Base-by-base conservation (phyloP, 2,329 filamentous ascomycete species). In the Hypoxylon sp. region DNA sequence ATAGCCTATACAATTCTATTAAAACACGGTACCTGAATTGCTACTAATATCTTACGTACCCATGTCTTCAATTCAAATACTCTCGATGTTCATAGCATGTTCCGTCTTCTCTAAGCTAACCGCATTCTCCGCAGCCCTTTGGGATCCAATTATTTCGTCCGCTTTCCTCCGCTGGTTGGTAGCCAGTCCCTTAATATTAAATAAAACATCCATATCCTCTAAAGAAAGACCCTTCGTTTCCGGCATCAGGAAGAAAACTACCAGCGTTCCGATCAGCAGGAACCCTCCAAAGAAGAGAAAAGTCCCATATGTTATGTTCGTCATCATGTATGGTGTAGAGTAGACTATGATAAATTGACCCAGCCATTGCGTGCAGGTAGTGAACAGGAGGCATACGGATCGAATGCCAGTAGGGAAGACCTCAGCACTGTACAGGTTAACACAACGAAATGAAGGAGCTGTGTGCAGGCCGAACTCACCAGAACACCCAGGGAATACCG, bases 261-360 rank as follows among this genome's bases (percentile, higher is more conserved):
- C 83, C 61, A 81, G 70, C 27, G 79, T 74, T 5, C 79, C 78
- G 21, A 77, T 67, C 19, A 83, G 74, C 68, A 81, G 80, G 37
- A 81, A 74, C 0, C 77, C 73, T 3, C 79, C 82, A 68, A 84
- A 84, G 75, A 84, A 82, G 70, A 84, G 81, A 73, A 82, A 84
- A 0, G 82, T 81, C 13, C 82, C 82, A 67, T 80, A 84, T 13
- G 73, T 68, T 47, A 76, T 71, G 35, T 64, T 64, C 27, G 65
- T 71, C 39, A 76, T 69, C 75, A 77, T 78, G 46, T 77, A 76
- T 8, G 75, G 75, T 5, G 72, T 60, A 11, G 69, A 69, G 47
- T 73, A 71, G 11, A 70, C 71, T 3, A 77, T 69, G 27, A 73
- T 65, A 52, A 77, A 78, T 35, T 76, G 69, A 7, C 52, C 67